These are phyloP conservation scores for Penicillium atrosanguineum DNA, from an alignment of 495 filamentous ascomycete genomes.

Conservation along the genomic window DNA sequence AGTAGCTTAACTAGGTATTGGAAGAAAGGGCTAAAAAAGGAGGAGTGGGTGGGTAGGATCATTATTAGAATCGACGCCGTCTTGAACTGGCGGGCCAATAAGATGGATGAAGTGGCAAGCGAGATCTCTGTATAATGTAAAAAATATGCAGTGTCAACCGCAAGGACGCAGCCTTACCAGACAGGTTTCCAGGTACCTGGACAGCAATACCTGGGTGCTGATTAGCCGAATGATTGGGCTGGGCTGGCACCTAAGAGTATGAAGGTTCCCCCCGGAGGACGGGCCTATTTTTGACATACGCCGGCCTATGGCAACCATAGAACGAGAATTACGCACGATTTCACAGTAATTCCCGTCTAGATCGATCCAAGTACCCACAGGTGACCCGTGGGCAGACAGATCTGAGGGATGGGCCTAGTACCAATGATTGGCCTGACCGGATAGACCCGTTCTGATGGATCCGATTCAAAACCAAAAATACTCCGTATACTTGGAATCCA, in stretches of 20 bases:
- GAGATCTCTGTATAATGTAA: conserved; percentile 15
- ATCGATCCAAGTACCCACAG: conserved; percentile 25
- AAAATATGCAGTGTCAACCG: conserved; percentile 12
- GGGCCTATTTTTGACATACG: too few relatives aligned
- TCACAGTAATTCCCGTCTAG: conserved; percentile 7
- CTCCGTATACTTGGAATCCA: conserved; percentile 24
- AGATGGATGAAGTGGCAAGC: conserved; percentile 3
- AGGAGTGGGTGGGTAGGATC: conserved; percentile 12
- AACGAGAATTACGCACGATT: neutral
- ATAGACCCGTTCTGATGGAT: conserved; percentile 35
- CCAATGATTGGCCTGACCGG: conserved; percentile 27
- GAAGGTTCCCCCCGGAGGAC: neutral
- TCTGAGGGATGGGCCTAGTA: conserved; percentile 15
- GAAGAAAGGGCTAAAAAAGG: neutral
- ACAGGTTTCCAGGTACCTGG: conserved; percentile 3
- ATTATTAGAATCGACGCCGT: conserved; percentile 26
- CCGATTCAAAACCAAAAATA: conserved; percentile 27
- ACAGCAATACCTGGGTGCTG: neutral
- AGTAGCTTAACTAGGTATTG: neutral
- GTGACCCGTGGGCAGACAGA: conserved; percentile 22
- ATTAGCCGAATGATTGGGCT: conserved; percentile 1
- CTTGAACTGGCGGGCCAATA: conserved; percentile 15
- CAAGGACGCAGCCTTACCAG: conserved; percentile 13
- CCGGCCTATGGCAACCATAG: neutral
- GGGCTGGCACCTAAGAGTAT: neutral